Base-by-base conservation (phyloP, 1,284 basidiomycete genomes). In the Heterobasidion annosum region DNA sequence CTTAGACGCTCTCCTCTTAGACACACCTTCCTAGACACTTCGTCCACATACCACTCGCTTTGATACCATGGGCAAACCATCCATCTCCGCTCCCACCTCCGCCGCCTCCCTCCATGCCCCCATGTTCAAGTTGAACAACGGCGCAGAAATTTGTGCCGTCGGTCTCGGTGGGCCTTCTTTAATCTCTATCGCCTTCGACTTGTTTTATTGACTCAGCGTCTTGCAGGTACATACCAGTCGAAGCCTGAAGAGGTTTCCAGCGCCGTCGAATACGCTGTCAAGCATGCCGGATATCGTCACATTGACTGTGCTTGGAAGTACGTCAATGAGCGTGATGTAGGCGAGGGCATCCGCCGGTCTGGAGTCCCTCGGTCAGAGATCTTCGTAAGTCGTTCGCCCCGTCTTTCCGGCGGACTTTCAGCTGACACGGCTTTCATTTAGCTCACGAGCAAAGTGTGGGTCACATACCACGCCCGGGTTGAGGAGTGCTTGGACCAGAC, bases 251-350 rank as follows among this genome's bases (percentile, higher is more conserved):
- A 91, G 62, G 88, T 89, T 33, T 70, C 72, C 18, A 63, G 69
- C 47, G 89, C 88, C 1, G 91, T 93, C 46, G 76, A 78, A 55
- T 79, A 81, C 61, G 90, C 90, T 0, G 67, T 93, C 60, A 86
- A 85, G 62, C 78, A 81, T 59, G 77, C 70, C 37, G 89, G 89
- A 7, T 92, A 91, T 69, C 76, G 82, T 59, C 88, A 90, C 65
- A 81, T 92, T 58, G 90, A 93, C 67, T 84, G 85, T 64, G 90
- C 88, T 61, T 88, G 74, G 79, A 74, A 47, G 33, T 52, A 52
- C 33, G n/a, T 80, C 56, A 91, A 91, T 63, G 89, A 96, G 69
- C 82, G 85, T 63, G 85, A 91, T 64, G 91, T 96, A 32, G 92
- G 91, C 10, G 78, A 86, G 60, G 92, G 91, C 16, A 84, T 96